Conservation (phyloP, 202 grass and related monocot genomes). For the Saccharum hybrid region DNA sequence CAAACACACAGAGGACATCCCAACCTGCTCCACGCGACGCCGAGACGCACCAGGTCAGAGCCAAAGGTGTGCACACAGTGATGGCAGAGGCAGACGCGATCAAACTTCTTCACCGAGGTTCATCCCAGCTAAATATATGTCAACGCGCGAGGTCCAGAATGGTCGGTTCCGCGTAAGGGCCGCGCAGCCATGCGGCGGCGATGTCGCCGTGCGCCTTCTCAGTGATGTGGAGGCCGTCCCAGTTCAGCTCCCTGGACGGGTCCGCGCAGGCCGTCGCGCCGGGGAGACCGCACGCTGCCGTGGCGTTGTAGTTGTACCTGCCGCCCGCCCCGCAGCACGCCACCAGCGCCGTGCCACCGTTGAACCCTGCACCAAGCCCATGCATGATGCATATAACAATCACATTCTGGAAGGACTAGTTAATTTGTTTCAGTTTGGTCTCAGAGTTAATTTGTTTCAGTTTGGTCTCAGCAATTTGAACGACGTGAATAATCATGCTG, state of each 20-base stretch:
- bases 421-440: too few relatives aligned
- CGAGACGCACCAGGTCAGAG: too few relatives aligned
- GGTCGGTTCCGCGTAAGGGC: constrained; percentile 37
- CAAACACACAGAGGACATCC: not conserved
- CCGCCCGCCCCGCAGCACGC: constrained; percentile 50
- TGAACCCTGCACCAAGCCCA: constrained; percentile 9
- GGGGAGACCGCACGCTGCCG: constrained; percentile 31
- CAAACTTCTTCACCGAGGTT: not conserved
- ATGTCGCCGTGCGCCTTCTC: constrained; percentile 34
- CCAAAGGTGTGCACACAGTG: not conserved
- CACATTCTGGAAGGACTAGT: too few relatives aligned
- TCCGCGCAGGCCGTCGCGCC: constrained; percentile 31
- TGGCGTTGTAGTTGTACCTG: constrained; percentile 46
- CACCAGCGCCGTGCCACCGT: not conserved
- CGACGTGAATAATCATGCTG: too few relatives aligned
- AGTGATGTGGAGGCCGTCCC: constrained; percentile 60
- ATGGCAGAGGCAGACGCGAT: not conserved
- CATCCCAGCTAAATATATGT: not conserved
- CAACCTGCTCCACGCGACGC: not conserved
- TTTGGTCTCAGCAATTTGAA: too few relatives aligned
- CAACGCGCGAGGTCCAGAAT: constrained; percentile 10
- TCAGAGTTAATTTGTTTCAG: too few relatives aligned
- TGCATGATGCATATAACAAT: too few relatives aligned
- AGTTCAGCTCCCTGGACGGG: constrained; percentile 19
- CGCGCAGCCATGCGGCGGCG: constrained; percentile 42